A percentile compares a stretch with the other conserved stretches of the same genome.
These are phyloP conservation scores for Gnetum montanum DNA, from an alignment of 75 land plant genomes.

Conservation along the genomic window DNA sequence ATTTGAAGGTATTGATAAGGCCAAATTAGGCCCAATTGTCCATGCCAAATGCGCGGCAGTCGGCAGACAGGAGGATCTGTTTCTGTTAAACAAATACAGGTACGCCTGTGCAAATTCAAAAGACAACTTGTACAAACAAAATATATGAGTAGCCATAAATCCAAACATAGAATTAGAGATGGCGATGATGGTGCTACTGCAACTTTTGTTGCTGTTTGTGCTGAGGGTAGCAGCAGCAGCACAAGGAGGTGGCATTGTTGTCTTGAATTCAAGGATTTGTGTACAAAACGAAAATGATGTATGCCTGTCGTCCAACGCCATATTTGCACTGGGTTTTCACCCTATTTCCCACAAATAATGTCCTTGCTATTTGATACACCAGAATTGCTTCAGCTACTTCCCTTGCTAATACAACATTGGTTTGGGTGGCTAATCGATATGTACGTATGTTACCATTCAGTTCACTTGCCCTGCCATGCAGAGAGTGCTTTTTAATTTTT, in stretches of 20 bases:
- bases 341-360: conserved; percentile 11
- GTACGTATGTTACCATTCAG: not conserved
- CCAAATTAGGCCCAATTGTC: conserved; percentile 65
- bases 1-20: conserved; percentile 36
- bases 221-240: no score
- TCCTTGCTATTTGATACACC: conserved; percentile 30
- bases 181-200: no score
- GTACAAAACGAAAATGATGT: conserved; percentile 8
- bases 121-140: no score
- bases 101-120: no score
- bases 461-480: not conserved
- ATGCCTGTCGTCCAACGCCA: conserved; percentile 38
- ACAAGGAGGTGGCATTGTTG: no score
- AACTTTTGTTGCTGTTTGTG: no score
- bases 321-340: conserved; percentile 45
- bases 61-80: no score
- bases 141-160: no score
- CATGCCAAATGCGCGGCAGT: conserved; percentile 75
- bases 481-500: not conserved
- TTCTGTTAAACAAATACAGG: no score
- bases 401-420: conserved; percentile 24
- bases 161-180: no score
- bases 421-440: conserved; percentile 46
- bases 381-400: no score
- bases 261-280: not conserved